Evolutionary conservation across 2,329 filamentous ascomycete species (phyloP), one percentile per base, ranked within the genome.

Genomic region (Byssochlamys sp.): DNA sequence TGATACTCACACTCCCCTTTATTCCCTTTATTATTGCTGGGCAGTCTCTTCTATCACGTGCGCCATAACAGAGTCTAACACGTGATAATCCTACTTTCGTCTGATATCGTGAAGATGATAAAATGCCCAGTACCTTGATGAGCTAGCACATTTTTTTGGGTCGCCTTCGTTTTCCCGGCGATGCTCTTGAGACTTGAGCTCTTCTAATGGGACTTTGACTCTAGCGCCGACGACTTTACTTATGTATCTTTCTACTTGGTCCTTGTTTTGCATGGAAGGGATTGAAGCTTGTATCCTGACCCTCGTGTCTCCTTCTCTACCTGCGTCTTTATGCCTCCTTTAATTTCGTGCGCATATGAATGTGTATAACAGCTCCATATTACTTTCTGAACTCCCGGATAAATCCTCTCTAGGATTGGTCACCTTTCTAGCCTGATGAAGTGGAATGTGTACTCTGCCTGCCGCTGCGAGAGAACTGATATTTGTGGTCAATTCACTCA

Each of bases 1-100:
- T n/a, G 19, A 19, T 45, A 45, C 39, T 45, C 39, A 45, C 39
- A 24, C 5, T 45, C 19, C 39, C 39, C 12, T 64, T 67, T 66
- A 61, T 68, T 65, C 59, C 62, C 49, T 39, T 67, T 70, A 65
- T 62, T 65, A 69, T 61, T 65, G 62, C 57, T 57, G 10, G 7
- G 11, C 26, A 9, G 14, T 24, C 24, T 48, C 11, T 59, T 57
- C 54, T 49, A 45, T 39, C 35, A 39, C 35, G 14, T 39, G 35
- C 19, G 7, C 14, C 29, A 25, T 10, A 5, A 48, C 25, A 4
- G 5, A n/a, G 14, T 12, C 2, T 11, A 9, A 11, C 31, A 45
- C 26, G 6, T 31, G 31, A 35, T 14, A 33, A 12, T 29, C 25
- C 9, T 28, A 12, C 25, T 29, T 55, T 55, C 53, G 29, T 45